Evolutionary conservation across 2,329 filamentous ascomycete genomes (phyloP).

Genomic region (Fusarium sp.): DNA sequence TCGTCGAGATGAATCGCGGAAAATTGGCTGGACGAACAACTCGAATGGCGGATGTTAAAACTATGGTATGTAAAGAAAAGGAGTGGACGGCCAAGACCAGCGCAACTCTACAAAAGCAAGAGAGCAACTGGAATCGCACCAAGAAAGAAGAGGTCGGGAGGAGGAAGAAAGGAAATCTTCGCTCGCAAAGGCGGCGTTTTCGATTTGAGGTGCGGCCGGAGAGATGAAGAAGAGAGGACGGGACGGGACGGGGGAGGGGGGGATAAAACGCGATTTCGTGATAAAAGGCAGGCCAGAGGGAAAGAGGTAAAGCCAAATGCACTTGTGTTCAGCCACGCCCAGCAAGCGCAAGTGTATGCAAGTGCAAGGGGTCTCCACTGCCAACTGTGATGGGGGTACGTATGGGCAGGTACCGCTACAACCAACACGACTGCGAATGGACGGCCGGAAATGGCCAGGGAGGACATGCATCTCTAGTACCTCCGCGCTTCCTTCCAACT

Average conservation of each 20-base stretch:
- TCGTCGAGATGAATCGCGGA: constrained; percentile 34
- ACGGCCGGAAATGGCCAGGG: constrained; percentile 34
- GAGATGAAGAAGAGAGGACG: constrained; percentile 41
- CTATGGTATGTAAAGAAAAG: constrained; percentile 50
- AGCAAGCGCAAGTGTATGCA: constrained; percentile 28
- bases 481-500: constrained; percentile 28
- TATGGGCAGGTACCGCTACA: constrained; percentile 26
- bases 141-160: constrained; percentile 45
- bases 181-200: constrained; percentile 42
- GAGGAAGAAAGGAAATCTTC: constrained; percentile 40
- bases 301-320: constrained; percentile 38
- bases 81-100: constrained; percentile 71
- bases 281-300: constrained; percentile 33
- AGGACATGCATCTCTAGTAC: constrained; percentile 33
- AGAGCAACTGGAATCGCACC: constrained; percentile 67
- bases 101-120: constrained; percentile 56
- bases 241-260: constrained; percentile 37
- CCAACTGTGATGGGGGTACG: constrained; percentile 31
- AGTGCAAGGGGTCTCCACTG: constrained; percentile 37
- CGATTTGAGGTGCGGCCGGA: constrained; percentile 32
- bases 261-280: constrained; percentile 42
- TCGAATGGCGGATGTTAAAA: constrained; percentile 23
- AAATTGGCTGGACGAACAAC: constrained; percentile 41
- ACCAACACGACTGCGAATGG: constrained; percentile 20
- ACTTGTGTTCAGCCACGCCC: constrained; percentile 42